phyloP scores from a whole-genome alignment of 176 grass and related monocot species.

The Carex cristatella region DNA sequence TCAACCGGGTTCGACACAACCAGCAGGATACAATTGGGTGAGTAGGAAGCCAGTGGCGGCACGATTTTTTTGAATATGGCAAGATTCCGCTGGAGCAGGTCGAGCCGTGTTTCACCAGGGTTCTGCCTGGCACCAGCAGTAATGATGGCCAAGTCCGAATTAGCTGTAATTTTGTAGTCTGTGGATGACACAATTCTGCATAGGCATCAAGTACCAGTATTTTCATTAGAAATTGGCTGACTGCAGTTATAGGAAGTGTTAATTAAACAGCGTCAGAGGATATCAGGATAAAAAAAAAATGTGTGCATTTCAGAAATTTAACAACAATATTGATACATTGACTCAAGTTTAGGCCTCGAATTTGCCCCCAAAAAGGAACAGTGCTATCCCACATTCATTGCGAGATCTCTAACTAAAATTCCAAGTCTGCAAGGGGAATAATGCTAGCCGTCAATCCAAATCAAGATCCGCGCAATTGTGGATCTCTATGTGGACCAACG shows the following conservation, averaged over 20 bases:
- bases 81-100: constrained; percentile 58
- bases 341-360: not conserved
- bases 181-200: constrained; percentile 43
- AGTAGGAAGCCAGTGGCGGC: constrained; percentile 37
- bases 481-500: not conserved
- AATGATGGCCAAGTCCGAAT: constrained; percentile 57
- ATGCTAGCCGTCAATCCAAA: not conserved
- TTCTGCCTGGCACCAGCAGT: constrained; percentile 63
- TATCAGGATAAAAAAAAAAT: not conserved
- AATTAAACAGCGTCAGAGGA: not conserved
- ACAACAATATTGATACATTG: not conserved
- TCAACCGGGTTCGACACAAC: constrained; percentile 76
- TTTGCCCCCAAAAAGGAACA: not conserved
- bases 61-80: constrained; percentile 52
- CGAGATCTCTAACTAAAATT: not conserved
- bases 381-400: not conserved
- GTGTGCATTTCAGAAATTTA: not conserved
- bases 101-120: constrained; percentile 44
- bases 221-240: not conserved
- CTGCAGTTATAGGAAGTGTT: not conserved
- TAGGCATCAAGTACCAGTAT: not conserved
- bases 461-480: not conserved
- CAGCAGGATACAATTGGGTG: constrained; percentile 48
- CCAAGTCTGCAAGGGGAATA: not conserved
- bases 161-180: constrained; percentile 34